Percentiles rank a stretch among this genome's conserved stretches.
phyloP scores from a whole-genome alignment of 2,329 filamentous ascomycete species.

The Hymenoscyphus salicellus region DNA sequence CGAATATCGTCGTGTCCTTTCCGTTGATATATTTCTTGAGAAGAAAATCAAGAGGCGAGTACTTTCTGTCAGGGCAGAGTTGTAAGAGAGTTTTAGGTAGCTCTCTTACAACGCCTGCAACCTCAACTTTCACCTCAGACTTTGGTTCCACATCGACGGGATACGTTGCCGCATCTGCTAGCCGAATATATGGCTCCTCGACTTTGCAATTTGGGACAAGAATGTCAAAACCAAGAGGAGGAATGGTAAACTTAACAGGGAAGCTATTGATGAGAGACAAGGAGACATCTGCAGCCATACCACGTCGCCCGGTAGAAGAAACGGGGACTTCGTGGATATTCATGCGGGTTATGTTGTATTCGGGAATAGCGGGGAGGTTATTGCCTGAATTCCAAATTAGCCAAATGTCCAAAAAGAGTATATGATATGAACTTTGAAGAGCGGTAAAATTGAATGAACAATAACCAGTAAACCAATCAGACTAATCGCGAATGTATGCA shows the following conservation, averaged over 20 bases:
- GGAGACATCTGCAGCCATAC: conserved; percentile 77
- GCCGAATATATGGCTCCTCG: conserved; percentile 68
- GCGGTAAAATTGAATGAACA: not conserved
- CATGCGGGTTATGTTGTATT: conserved; percentile 77
- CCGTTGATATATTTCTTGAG: conserved; percentile 80
- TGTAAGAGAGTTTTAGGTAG: conserved; percentile 71
- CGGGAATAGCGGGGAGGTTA: conserved; percentile 73
- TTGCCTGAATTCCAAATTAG: conserved; percentile 46
- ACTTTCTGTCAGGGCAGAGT: conserved; percentile 70
- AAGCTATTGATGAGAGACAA: conserved; percentile 72
- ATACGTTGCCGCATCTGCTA: conserved; percentile 72
- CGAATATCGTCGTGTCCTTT: conserved; percentile 72
- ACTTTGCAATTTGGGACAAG: conserved; percentile 77
- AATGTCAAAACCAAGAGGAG: conserved; percentile 78
- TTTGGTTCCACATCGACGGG: conserved; percentile 66
- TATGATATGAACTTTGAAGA: not conserved
- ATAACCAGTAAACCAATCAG: conserved; percentile 22
- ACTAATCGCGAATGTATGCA: conserved; percentile 14
- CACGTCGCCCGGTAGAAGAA: conserved; percentile 47
- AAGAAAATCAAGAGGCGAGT: conserved; percentile 81
- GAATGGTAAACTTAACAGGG: conserved; percentile 72
- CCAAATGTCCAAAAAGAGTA: conserved; percentile 1
- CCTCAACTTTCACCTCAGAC: conserved; percentile 64
- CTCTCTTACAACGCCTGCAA: conserved; percentile 67
- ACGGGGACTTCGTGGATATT: conserved; percentile 70